These are phyloP conservation scores for Sporothrix brunneoviolacea DNA, from an alignment of 2,329 filamentous ascomycete genomes.

Conservation along the genomic window DNA sequence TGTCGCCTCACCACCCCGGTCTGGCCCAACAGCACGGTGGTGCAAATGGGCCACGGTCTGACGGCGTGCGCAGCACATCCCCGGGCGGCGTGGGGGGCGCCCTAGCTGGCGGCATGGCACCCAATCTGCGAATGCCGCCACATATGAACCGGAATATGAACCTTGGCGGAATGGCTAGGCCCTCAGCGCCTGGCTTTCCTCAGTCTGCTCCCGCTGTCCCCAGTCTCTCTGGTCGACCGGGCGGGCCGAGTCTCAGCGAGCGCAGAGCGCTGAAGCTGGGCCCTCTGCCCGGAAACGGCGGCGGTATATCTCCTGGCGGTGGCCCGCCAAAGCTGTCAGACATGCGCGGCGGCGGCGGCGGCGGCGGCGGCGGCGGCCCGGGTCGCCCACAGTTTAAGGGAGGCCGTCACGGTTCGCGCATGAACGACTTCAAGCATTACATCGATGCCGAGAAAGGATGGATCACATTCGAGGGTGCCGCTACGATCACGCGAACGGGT, in stretches of 20 bases:
- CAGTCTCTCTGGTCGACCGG: constrained; percentile 25
- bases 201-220: constrained; percentile 48
- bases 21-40: constrained; percentile 20
- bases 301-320: constrained; percentile 25
- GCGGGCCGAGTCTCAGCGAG: constrained; percentile 55
- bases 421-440: constrained; percentile 64
- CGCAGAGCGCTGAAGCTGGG: constrained; percentile 58
- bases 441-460: constrained; percentile 89
- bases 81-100: constrained; percentile 3
- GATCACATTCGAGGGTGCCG: constrained; percentile 87
- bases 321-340: constrained; percentile 40
- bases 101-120: constrained; percentile 36
- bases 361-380: no score
- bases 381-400: constrained; percentile 28
- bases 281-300: constrained; percentile 32
- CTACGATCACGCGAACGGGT: constrained; percentile 78
- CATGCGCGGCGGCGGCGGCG: constrained; percentile 24
- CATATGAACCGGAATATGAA: constrained; percentile 28
- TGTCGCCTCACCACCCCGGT: constrained; percentile 21
- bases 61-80: constrained; percentile 19
- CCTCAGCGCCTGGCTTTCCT: constrained; percentile 42
- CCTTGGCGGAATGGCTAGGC: constrained; percentile 27
- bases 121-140: constrained; percentile 34
- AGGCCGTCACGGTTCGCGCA: constrained; percentile 38
- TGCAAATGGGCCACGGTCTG: constrained; percentile 23